phyloP scores from a whole-genome alignment of 768 basidiomycete species.

The Macrolepiota albuminosa region DNA sequence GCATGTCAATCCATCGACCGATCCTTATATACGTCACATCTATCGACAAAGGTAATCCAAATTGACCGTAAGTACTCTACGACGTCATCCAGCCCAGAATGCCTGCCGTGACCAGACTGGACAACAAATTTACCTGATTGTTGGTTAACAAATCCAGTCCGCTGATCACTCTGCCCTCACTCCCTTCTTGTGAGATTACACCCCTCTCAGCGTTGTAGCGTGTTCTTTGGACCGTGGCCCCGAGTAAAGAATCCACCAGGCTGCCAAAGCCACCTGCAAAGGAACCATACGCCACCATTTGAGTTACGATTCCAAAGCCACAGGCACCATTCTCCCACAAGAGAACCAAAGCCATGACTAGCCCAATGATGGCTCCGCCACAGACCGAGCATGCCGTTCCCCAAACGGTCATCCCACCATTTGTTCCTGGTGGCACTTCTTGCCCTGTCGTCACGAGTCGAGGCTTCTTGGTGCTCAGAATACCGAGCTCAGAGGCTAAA shows the following conservation, averaged over 20 bases:
- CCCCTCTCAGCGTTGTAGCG: constrained; percentile 61
- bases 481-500: constrained; percentile 89
- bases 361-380: constrained; percentile 73
- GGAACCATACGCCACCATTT: constrained; percentile 55
- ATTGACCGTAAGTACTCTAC: neutral
- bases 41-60: neutral
- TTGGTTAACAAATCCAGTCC: constrained; percentile 76
- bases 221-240: constrained; percentile 82
- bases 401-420: constrained; percentile 75
- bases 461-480: constrained; percentile 66
- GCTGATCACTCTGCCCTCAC: constrained; percentile 36
- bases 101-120: constrained; percentile 31
- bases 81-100: constrained; percentile 24
- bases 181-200: constrained; percentile 58
- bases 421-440: constrained; percentile 82
- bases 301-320: constrained; percentile 34
- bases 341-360: constrained; percentile 50
- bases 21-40: too few species aligned
- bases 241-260: constrained; percentile 81
- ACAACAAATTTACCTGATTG: constrained; percentile 56
- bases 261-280: constrained; percentile 76
- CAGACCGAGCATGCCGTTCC: constrained; percentile 70
- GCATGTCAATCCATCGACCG: too few species aligned
- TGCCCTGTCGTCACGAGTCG: constrained; percentile 75
- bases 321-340: constrained; percentile 60